Conservation (phyloP, 1,139 yeast species). For the Blastobotrys illinoisensis region DNA sequence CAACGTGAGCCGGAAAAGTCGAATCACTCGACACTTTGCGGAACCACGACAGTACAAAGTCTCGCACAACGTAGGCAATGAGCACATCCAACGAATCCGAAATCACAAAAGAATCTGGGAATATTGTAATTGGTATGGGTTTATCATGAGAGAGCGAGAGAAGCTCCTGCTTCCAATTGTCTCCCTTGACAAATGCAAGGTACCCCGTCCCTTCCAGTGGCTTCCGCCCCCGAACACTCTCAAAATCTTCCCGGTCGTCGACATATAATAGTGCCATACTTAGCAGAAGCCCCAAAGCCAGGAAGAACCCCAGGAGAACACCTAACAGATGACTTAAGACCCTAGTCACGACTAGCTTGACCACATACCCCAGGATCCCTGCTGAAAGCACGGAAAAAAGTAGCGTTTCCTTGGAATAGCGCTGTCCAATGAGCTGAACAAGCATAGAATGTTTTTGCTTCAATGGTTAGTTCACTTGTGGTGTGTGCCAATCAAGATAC, state of each 20-base stretch:
- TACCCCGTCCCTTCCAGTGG: slow-evolving; percentile 4
- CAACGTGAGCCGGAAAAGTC: slow-evolving; percentile 52
- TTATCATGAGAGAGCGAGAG: slow-evolving; percentile 18
- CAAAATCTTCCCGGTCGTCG: slow-evolving; percentile 11
- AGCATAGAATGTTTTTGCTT: slow-evolving; percentile 6
- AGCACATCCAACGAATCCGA: slow-evolving; percentile 51
- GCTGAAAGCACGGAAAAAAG: slow-evolving; percentile 17
- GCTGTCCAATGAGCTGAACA: slow-evolving; percentile 16
- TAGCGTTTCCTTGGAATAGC: slow-evolving; percentile 19
- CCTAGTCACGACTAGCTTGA: slow-evolving; percentile 18
- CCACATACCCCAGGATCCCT: slow-evolving; percentile 17
- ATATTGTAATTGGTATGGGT: slow-evolving; percentile 33
- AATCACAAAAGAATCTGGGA: slow-evolving; percentile 48
- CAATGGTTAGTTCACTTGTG: not conserved
- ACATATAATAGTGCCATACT: slow-evolving; percentile 14
- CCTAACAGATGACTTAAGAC: slow-evolving; percentile 20
- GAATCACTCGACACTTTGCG: slow-evolving; percentile 42
- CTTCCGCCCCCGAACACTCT: slow-evolving; percentile 5
- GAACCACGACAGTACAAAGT: slow-evolving; percentile 67
- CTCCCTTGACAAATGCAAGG: slow-evolving; percentile 19
- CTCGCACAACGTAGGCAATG: slow-evolving; percentile 47
- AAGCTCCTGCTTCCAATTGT: slow-evolving; percentile 22
- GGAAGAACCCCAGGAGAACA: slow-evolving; percentile 18
- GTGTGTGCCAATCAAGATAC: not conserved
- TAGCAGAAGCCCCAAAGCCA: slow-evolving; percentile 14